These are phyloP conservation scores for Candida endomychidarum DNA, from an alignment of 805 yeast genomes.

Conservation along the genomic window DNA sequence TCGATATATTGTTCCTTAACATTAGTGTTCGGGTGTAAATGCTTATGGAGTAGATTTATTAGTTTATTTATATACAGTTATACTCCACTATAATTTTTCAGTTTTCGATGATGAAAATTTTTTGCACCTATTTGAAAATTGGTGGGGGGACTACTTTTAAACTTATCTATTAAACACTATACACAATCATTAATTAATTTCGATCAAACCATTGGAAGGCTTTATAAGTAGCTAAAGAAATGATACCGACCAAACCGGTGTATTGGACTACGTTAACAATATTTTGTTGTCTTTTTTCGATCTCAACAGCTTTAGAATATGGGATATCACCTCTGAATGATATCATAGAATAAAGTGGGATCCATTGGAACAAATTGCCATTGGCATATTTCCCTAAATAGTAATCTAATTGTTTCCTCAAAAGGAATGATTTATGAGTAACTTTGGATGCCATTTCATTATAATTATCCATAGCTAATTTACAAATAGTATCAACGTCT, in stretches of 20 bases:
- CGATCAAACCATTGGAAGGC: constrained; percentile 1
- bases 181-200: not conserved
- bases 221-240: not conserved
- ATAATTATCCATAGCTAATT: constrained; percentile 78
- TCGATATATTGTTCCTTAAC: constrained; percentile 5
- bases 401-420: constrained; percentile 70
- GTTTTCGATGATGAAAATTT: constrained; percentile 3
- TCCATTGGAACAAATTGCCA: constrained; percentile 53
- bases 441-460: constrained; percentile 86
- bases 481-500: constrained; percentile 74
- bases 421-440: constrained; percentile 53
- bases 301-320: constrained; percentile 64
- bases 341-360: constrained; percentile 90
- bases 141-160: not conserved
- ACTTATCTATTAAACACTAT: too few relatives aligned
- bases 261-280: constrained; percentile 34
- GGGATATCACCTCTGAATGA: constrained; percentile 82
- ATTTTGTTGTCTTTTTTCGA: constrained; percentile 53
- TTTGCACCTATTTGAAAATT: constrained; percentile 1
- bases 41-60: too few relatives aligned
- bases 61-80: constrained; percentile 1
- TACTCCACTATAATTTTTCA: constrained; percentile 5
- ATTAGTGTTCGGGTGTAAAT: constrained; percentile 1
- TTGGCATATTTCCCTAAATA: constrained; percentile 57
- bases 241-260: not conserved